phyloP scores from a whole-genome alignment of 768 basidiomycete species.

The Mycena capillaripes region DNA sequence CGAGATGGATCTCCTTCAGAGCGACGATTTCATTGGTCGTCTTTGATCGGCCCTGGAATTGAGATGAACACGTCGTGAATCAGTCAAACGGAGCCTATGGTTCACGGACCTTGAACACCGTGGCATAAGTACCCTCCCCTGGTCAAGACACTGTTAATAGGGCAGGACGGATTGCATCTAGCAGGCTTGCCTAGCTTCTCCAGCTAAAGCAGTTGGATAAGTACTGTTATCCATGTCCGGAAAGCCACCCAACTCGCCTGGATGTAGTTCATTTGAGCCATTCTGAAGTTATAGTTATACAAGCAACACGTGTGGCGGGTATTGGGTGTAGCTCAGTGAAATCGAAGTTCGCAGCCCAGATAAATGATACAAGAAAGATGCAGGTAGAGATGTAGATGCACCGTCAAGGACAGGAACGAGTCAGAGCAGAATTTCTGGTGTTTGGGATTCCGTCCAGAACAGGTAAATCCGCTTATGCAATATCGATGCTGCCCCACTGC shows the following conservation, averaged over 20 bases:
- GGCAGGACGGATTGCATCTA: not conserved
- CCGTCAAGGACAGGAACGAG: too few relatives aligned
- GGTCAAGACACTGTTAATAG: constrained; percentile 41
- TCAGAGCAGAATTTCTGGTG: too few relatives aligned
- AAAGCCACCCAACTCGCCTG: constrained; percentile 54
- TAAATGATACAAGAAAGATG: not conserved
- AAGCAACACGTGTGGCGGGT: not conserved
- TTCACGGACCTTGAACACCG: constrained; percentile 89
- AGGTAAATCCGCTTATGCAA: too few relatives aligned
- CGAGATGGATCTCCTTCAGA: constrained; percentile 98
- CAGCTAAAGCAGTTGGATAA: constrained; percentile 59
- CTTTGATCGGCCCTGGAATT: constrained; percentile 85
- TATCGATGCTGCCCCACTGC: too few relatives aligned
- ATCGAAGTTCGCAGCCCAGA: too few relatives aligned
- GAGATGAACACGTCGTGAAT: not conserved
- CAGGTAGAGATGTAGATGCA: not conserved
- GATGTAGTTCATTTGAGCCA: constrained; percentile 64
- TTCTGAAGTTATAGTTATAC: not conserved
- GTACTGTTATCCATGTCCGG: not conserved
- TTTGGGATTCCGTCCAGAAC: too few relatives aligned
- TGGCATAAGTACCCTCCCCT: constrained; percentile 96
- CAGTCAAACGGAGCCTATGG: not conserved
- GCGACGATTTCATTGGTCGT: constrained; percentile 99
- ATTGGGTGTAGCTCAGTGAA: too few relatives aligned
- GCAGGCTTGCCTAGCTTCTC: constrained; percentile 83